Percentiles rank a stretch among this genome's conserved stretches.
phyloP scores from a whole-genome alignment of 306 rosid species.

The Leucaena leucocephala region DNA sequence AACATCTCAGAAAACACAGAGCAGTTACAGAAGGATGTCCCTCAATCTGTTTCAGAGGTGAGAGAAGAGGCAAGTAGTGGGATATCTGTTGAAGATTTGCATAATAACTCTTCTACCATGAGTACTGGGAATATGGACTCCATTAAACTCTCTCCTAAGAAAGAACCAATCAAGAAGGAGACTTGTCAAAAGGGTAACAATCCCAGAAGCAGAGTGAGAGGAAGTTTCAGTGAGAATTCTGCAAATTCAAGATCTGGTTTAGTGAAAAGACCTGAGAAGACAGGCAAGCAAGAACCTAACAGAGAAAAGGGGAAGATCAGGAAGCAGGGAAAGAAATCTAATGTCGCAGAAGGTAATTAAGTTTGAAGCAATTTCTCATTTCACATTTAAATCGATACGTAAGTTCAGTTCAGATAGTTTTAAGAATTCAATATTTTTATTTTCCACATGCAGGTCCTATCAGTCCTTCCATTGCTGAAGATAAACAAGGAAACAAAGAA shows the following conservation, averaged over 20 bases:
- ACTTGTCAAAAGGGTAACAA: slow-evolving; percentile 41
- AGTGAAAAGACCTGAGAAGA: slow-evolving; percentile 60
- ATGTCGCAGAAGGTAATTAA: slow-evolving; percentile 49
- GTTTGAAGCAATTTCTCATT: slow-evolving; percentile 11
- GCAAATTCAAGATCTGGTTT: slow-evolving; percentile 49
- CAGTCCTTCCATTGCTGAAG: slow-evolving; percentile 33
- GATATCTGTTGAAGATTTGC: slow-evolving; percentile 74
- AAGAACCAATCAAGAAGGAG: slow-evolving; percentile 48
- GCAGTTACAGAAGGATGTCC: slow-evolving; percentile 57
- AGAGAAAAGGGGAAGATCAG: slow-evolving; percentile 32
- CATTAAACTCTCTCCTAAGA: slow-evolving; percentile 39
- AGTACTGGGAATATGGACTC: slow-evolving; percentile 51
- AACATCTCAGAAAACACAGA: slow-evolving; percentile 46
- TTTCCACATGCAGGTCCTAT: slow-evolving; percentile 33
- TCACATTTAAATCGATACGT: background rate
- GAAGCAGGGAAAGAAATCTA: slow-evolving; percentile 50
- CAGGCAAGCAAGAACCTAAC: slow-evolving; percentile 50
- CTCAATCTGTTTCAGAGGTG: slow-evolving; percentile 63
- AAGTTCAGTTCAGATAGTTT: background rate
- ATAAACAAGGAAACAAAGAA: slow-evolving; percentile 57
- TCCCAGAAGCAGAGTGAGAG: slow-evolving; percentile 44
- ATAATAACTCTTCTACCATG: slow-evolving; percentile 57
- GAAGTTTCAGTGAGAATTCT: slow-evolving; percentile 46
- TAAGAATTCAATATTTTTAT: background rate
- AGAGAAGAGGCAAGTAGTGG: slow-evolving; percentile 68